Evolutionary conservation across 164 flowering plant genomes (phyloP), one percentile per base, ranked within the genome.

Genomic region (Malania oleifera): DNA sequence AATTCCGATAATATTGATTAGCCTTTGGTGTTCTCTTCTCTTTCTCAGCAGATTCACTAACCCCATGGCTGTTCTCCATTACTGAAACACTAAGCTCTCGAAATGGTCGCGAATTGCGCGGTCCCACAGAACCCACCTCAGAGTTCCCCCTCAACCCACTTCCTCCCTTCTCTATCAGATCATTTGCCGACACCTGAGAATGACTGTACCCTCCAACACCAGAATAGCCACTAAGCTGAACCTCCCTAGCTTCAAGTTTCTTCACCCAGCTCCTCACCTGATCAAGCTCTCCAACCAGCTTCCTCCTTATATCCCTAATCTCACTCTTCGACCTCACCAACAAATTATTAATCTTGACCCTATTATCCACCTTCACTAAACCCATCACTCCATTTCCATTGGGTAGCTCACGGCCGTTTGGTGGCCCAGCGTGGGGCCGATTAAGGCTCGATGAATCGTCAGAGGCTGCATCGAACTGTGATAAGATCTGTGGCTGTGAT

Each of bases 231-330:
- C 59, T 51, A 23, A 67, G 44, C 57, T 67, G 56, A 53, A 29
- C 46, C 48, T 71, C 71, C 56, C 55, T 68, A n/a, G 54, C 65
- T 46, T 75, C 72, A 44, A 81, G 63, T 65, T 53, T 61, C 52
- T 70, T 71, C 55, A 61, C 65, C 51, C 73, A 54, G 59, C 59
- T 58, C 65, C 75, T 67, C 22, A 83, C 80, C 43, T 65, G 73
- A 53, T 75, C 82, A 56, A 83, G 82, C 68, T 83, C 85, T 27
- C 54, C 34, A 61, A 41, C 48, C 28, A 83, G 49, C 71, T 59
- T 77, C 73, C 67, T 73, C 65, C 57, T 77, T n/a, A 73, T 57
- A 29, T 68, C 75, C 50, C 65, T 52, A 26, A 67, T 38, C 55
- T 74, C 83, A 46, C 29, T 27, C 55, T 61, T 74, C 2, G 77